A percentile compares a stretch with the other conserved stretches of the same genome.
Conservation (phyloP, 2,329 filamentous ascomycete species). For the Dothideomycetes sp. region DNA sequence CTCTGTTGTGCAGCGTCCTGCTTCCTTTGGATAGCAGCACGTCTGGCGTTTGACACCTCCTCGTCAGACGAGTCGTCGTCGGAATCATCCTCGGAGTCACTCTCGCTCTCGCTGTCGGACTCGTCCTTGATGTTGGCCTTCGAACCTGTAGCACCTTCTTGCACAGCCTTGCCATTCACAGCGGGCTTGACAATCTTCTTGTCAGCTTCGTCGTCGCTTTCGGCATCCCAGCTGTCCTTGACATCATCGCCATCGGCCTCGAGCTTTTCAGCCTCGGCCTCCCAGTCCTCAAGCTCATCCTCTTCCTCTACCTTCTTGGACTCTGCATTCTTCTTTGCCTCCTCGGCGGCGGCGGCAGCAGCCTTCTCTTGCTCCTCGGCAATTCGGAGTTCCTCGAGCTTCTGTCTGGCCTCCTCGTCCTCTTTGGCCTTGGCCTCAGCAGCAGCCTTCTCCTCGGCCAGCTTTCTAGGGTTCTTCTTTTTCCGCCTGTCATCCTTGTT, state of each 20-base stretch:
- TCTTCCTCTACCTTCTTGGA: constrained; percentile 52
- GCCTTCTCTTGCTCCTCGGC: constrained; percentile 61
- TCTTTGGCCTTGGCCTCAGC: constrained; percentile 23
- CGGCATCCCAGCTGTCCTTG: constrained; percentile 93
- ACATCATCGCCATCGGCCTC: constrained; percentile 55
- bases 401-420: constrained; percentile 45
- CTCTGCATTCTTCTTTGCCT: constrained; percentile 58
- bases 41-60: constrained; percentile 59
- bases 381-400: constrained; percentile 42
- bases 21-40: constrained; percentile 67
- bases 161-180: constrained; percentile 23
- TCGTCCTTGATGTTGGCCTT: constrained; percentile 16
- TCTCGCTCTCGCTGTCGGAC: constrained; percentile 18
- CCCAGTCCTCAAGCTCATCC: constrained; percentile 71
- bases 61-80: constrained; percentile 56
- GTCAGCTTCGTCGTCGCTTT: constrained; percentile 57
- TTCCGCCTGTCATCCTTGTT: constrained; percentile 60
- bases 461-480: constrained; percentile 61
- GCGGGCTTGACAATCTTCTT: constrained; percentile 29
- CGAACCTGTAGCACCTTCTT: constrained; percentile 14
- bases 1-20: constrained; percentile 80
- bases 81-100: constrained; percentile 38
- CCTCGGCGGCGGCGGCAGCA: constrained; percentile 65
- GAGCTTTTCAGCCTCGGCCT: constrained; percentile 64
- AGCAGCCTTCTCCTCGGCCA: constrained; percentile 40